A percentile compares a stretch with the other conserved stretches of the same genome.
Evolutionary conservation across 2,329 filamentous ascomycete species (phyloP).

Genomic region (Metarhizium anisopliae): DNA sequence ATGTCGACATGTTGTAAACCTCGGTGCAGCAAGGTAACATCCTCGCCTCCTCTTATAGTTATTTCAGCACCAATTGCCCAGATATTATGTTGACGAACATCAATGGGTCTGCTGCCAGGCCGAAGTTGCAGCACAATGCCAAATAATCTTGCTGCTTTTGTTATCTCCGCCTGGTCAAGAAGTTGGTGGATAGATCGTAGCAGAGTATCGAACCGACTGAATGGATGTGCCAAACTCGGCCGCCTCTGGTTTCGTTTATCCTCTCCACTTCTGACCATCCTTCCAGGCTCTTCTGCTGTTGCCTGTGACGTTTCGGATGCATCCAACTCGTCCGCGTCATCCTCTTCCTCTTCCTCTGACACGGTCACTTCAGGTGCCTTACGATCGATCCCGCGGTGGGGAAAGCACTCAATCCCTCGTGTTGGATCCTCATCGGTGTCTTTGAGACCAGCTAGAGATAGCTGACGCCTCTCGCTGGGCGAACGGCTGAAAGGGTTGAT

Average conservation of each 20-base stretch:
- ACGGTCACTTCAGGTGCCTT: background rate
- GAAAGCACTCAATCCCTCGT: slow-evolving; percentile 34
- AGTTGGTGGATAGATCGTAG: slow-evolving; percentile 64
- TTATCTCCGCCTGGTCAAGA: slow-evolving; percentile 60
- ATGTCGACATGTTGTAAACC: background rate
- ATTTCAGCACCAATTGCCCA: slow-evolving; percentile 86
- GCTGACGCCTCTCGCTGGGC: slow-evolving; percentile 41
- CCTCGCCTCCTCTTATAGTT: slow-evolving; percentile 53
- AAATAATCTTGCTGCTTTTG: slow-evolving; percentile 66
- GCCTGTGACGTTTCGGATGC: background rate
- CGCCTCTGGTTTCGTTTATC: background rate
- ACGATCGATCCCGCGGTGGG: slow-evolving; percentile 32
- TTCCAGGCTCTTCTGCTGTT: background rate
- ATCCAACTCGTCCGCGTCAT: background rate
- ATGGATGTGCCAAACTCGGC: slow-evolving; percentile 12
- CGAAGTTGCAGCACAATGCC: slow-evolving; percentile 58
- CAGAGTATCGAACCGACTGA: slow-evolving; percentile 54
- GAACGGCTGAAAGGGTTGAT: slow-evolving; percentile 50
- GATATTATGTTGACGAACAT: slow-evolving; percentile 58
- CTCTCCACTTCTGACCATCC: background rate
- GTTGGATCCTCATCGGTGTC: slow-evolving; percentile 35
- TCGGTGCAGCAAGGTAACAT: slow-evolving; percentile 8
- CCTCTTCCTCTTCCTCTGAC: slow-evolving; percentile 38
- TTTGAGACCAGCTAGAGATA: slow-evolving; percentile 42
- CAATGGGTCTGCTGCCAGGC: slow-evolving; percentile 37